phyloP scores from a whole-genome alignment of 1,139 yeast species.

The Taphrina communis region DNA sequence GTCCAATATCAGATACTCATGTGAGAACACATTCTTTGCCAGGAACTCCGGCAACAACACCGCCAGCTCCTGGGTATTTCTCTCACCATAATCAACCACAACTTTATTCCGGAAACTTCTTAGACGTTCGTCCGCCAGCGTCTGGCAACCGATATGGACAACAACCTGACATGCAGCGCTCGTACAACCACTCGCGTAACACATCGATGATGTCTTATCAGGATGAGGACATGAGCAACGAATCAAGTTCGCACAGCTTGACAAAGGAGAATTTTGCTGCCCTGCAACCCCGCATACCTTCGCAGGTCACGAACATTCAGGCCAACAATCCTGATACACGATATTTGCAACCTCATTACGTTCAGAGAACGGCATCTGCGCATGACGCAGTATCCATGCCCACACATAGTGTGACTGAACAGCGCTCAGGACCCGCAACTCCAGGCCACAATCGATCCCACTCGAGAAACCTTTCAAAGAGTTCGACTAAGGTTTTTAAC shows the following conservation, averaged over 20 bases:
- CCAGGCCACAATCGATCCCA: slow-evolving; percentile 35
- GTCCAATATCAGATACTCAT: slow-evolving; percentile 29
- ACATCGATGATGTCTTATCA: slow-evolving; percentile 39
- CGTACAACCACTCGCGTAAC: slow-evolving; percentile 38
- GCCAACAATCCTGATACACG: neutral
- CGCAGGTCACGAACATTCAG: slow-evolving; percentile 6
- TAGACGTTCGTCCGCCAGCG: slow-evolving; percentile 12
- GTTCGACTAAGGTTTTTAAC: slow-evolving; percentile 31
- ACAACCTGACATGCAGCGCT: slow-evolving; percentile 38
- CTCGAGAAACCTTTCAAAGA: slow-evolving; percentile 16
- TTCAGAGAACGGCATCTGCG: slow-evolving; percentile 7
- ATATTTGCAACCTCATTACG: neutral
- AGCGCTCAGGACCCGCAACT: slow-evolving; percentile 24
- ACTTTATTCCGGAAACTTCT: slow-evolving; percentile 18
- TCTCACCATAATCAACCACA: slow-evolving; percentile 11
- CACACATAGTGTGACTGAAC: slow-evolving; percentile 3
- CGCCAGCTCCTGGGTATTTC: slow-evolving; percentile 37
- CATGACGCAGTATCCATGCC: slow-evolving; percentile 5
- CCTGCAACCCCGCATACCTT: slow-evolving; percentile 21
- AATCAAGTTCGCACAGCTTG: slow-evolving; percentile 22
- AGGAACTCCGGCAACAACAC: slow-evolving; percentile 39
- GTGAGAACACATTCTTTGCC: slow-evolving; percentile 33
- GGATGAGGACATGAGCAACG: slow-evolving; percentile 34
- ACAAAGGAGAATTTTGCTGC: slow-evolving; percentile 18
- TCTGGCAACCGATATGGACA: slow-evolving; percentile 35